A percentile compares a stretch with the other conserved stretches of the same genome.
phyloP scores from a whole-genome alignment of 192 early-diverging fungal species.

The Entophlyctis luteolus region DNA sequence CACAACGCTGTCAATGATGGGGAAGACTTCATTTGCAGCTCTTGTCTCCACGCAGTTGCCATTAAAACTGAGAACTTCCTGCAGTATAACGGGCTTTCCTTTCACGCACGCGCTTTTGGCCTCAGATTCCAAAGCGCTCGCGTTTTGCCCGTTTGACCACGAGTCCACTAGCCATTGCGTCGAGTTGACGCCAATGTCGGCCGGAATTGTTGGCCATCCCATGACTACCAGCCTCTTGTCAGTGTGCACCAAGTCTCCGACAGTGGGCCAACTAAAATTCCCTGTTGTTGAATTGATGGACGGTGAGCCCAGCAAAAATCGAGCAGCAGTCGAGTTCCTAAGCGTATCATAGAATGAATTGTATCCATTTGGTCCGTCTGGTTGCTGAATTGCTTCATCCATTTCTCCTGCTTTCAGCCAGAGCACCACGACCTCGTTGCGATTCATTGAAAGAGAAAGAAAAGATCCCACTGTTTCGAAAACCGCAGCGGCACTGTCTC shows the following conservation, averaged over 20 bases:
- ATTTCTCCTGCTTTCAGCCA: not conserved
- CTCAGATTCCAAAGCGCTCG: too few species aligned
- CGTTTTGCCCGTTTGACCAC: too few species aligned
- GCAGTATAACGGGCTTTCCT: too few species aligned
- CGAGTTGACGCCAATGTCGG: not conserved
- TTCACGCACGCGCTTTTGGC: too few species aligned
- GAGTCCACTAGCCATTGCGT: not conserved
- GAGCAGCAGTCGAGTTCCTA: not conserved
- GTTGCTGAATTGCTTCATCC: not conserved
- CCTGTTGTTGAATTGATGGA: too few species aligned
- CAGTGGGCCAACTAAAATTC: not conserved
- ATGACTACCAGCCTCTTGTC: not conserved
- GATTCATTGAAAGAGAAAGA: too few species aligned
- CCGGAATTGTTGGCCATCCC: not conserved
- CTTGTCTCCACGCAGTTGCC: too few species aligned
- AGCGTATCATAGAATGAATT: not conserved
- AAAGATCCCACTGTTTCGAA: not conserved
- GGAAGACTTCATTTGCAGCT: too few species aligned
- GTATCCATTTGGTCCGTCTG: not conserved
- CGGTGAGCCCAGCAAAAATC: not conserved
- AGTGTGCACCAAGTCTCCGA: not conserved
- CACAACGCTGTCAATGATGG: too few species aligned
- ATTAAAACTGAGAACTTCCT: too few species aligned
- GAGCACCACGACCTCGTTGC: not conserved
- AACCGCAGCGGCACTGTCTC: not conserved